Conservation (phyloP, 2,329 filamentous ascomycete genomes). For the Lecanicillium sp. region DNA sequence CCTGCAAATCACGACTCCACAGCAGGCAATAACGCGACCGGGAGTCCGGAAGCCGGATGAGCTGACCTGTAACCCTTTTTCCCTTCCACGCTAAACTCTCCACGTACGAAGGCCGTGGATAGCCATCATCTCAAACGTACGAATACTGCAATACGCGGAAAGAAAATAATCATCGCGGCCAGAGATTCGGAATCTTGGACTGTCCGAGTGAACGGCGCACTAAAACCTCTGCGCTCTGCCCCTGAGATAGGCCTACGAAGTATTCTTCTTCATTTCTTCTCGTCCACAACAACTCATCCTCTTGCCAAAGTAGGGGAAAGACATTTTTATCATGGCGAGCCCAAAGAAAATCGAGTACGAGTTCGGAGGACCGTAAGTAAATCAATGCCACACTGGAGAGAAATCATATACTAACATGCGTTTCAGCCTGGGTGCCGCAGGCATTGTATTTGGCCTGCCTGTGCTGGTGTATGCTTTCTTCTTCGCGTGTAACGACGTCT, state of each 20-base stretch:
- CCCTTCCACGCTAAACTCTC: too few relatives aligned
- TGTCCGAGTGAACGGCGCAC: background rate
- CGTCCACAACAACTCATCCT: background rate
- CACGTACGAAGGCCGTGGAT: background rate
- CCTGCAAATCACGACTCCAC: conserved; percentile 4
- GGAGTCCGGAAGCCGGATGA: conserved; percentile 7
- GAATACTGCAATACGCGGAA: conserved; percentile 4
- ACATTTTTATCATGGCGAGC: conserved; percentile 27
- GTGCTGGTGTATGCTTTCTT: conserved; percentile 65
- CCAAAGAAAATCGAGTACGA: conserved; percentile 19
- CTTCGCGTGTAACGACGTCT: conserved; percentile 81
- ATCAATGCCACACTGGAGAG: background rate
- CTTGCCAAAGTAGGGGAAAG: background rate
- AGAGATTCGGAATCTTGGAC: background rate
- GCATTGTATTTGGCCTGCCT: conserved; percentile 72
- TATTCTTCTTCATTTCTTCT: too few relatives aligned
- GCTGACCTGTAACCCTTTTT: too few relatives aligned
- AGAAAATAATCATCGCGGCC: background rate
- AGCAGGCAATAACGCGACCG: background rate
- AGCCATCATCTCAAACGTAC: background rate
- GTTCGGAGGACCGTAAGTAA: conserved; percentile 13
- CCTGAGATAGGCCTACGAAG: background rate
- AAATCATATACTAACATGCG: background rate
- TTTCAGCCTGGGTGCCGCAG: conserved; percentile 61
- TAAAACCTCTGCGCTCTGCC: background rate